These are phyloP conservation scores for Chrysoporthe deuterocubensis DNA, from an alignment of 2,329 filamentous ascomycete genomes.

Conservation along the genomic window DNA sequence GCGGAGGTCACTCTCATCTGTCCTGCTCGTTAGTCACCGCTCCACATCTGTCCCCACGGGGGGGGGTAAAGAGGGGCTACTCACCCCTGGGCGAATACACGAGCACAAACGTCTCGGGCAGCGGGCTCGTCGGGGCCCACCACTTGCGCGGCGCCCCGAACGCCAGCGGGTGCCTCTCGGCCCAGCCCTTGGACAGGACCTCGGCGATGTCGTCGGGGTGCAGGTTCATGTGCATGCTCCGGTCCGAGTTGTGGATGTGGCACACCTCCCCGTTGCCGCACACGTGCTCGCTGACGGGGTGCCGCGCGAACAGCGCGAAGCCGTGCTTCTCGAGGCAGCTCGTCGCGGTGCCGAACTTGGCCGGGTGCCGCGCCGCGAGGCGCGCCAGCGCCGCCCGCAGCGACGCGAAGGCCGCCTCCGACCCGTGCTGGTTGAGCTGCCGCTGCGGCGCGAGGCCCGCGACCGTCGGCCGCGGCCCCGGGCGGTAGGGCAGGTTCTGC, in stretches of 20 bases:
- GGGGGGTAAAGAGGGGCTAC: conserved; percentile 16
- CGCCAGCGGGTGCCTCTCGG: conserved; percentile 70
- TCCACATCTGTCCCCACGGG: neutral
- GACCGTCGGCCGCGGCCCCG: conserved; percentile 67
- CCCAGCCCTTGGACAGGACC: conserved; percentile 78
- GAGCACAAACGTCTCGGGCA: conserved; percentile 78
- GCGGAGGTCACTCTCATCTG: conserved; percentile 67
- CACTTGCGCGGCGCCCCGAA: conserved; percentile 37
- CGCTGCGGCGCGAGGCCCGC: conserved; percentile 81
- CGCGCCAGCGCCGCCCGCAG: conserved; percentile 58
- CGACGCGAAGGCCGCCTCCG: conserved; percentile 54
- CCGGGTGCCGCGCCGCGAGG: conserved; percentile 52
- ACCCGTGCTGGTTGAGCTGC: conserved; percentile 71
- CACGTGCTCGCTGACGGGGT: conserved; percentile 60
- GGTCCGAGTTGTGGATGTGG: conserved; percentile 78
- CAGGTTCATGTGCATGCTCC: conserved; percentile 78
- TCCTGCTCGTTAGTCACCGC: conserved; percentile 14
- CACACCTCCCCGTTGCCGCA: conserved; percentile 81
- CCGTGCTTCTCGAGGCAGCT: conserved; percentile 85
- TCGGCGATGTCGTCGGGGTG: conserved; percentile 77
- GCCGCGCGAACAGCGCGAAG: conserved; percentile 71
- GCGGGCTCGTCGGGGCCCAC: conserved; percentile 55
- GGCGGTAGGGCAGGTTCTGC: conserved; percentile 61
- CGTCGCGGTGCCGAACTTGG: conserved; percentile 62
- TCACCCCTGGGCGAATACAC: conserved; percentile 75